Base-by-base conservation (phyloP, 129 eudicot species). In the Centella asiatica region DNA sequence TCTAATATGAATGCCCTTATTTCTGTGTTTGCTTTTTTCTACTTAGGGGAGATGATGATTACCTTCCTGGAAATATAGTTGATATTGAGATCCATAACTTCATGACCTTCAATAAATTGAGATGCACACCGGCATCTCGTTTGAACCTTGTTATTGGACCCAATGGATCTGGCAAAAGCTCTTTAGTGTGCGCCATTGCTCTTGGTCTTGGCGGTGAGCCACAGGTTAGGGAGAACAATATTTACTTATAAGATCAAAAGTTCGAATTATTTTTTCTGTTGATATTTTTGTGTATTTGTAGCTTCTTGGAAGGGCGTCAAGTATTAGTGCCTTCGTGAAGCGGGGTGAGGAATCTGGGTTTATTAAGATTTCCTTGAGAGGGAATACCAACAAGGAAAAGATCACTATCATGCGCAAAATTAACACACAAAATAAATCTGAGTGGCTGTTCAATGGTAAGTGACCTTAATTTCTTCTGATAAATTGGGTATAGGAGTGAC, bases 181-280 rank as follows among this genome's bases (percentile, higher is more conserved):
- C 98, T 22, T 63, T 92, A 33, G 98, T 92, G 0, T 92, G 98
- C 59, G 98, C 98, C 29, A 92, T 92, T 57, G 98, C 98, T 19
- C 83, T 92, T 22, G 98, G 98, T 59, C 83, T 92, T 7, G 95
- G 96, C 55, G 98, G 98, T 39, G 98, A 92, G 69, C 98, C 98
- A 26, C 96, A 84, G 98, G 98, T 90, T 52, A 63, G 75, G 42
- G 28, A 42, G 60, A 19, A 8, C 15, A 37, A 56, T 33, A 23
- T 36, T 25, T 1, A 6, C 29, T 39, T 51, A 31, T 48, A 55
- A 64, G 23, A 17, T 31, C 44, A 62, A 12, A 23, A 12, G 47
- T 28, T 62, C 13, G 45, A 53, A 61, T 36, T 40, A 37, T 50
- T 66, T 15, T 52, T 13, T 39, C 47, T 64, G 67, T 23, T 57